Base-by-base conservation (phyloP, 805 yeast species). In the Maudiozyma pseudohumilis region DNA sequence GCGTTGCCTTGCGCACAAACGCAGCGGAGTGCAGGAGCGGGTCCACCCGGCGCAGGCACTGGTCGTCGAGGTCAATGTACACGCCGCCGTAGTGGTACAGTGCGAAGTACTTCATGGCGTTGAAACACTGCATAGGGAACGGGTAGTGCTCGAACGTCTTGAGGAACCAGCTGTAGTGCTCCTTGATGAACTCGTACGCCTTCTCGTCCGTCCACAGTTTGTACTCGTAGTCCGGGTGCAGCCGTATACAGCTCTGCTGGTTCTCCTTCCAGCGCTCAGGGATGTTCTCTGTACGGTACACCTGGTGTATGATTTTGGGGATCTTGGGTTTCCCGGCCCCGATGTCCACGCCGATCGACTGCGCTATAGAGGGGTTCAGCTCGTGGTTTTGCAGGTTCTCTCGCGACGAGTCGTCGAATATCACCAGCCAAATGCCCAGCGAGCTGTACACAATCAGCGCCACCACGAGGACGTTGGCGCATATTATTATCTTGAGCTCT, bases 281-380 rank as follows among this genome's bases (percentile, higher is more conserved):
- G 12, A 87, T 74, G 16, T 77, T 71, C 11, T 65, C 69, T 16
- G 84, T 81, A 56, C 83, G 87, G 61, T 88, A 88, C 11, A 96
- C 88, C 59, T 88, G 96, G 56, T 88, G 96, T 39, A 88, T 86
- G 55, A 87, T 86, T 52, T 81, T 83, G 27, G 96, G 96, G 32
- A 87, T 85, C 27, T 80, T 55, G 17, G 18, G 30, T 41, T 41
- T 40, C n/a, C n/a, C n/a, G 15, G 59, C 61, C 16, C 63, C 53
- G 6, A 60, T 53, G n/a, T 66, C 66, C 23, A 25, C 36, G 7
- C 29, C 30, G 9, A 19, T 23, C 3, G 25, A 31, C 15, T 31
- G 19, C 7, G 26, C 13, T n/a, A 21, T 31, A n/a, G 34, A 12
- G n/a, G 34, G 79, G 46, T 77, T 74, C 34, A 83, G 53, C 42